Conservation (phyloP, 768 basidiomycete genomes). For the Auricularia auricula-judae region DNA sequence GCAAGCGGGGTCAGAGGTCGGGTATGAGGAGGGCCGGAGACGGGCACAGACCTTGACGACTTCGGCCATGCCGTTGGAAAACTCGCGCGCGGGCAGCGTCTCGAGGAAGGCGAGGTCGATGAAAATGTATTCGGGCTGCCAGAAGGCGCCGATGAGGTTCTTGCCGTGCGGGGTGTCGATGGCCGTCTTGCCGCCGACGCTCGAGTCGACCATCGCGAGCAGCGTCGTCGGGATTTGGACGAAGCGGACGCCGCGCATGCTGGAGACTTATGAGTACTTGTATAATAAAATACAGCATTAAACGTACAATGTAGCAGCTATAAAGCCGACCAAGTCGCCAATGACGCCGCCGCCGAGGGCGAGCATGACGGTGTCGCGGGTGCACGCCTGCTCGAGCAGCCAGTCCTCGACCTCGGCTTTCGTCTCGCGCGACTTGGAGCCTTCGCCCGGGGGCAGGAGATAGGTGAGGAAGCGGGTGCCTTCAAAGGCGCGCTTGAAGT, state of each 20-base stretch:
- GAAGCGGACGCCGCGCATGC: constrained; percentile 95
- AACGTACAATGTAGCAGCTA: constrained; percentile 91
- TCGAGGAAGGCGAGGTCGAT: constrained; percentile 95
- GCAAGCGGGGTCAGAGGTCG: background rate
- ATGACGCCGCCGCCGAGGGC: constrained; percentile 96
- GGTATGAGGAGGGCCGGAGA: background rate
- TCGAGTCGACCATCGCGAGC: constrained; percentile 97
- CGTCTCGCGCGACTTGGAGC: constrained; percentile 79
- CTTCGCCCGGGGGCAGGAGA: constrained; percentile 84
- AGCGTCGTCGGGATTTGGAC: constrained; percentile 95
- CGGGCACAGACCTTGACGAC: constrained; percentile 70
- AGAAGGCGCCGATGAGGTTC: constrained; percentile 96
- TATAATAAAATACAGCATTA: background rate
- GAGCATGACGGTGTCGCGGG: constrained; percentile 84
- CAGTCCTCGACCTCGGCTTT: constrained; percentile 95
- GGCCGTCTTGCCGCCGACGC: constrained; percentile 97
- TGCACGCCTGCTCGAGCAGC: constrained; percentile 76
- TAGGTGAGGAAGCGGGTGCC: constrained; percentile 77
- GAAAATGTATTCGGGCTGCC: constrained; percentile 96
- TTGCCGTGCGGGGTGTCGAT: constrained; percentile 98
- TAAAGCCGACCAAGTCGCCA: constrained; percentile 92
- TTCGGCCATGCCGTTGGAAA: constrained; percentile 99
- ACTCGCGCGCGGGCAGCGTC: constrained; percentile 82
- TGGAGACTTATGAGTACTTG: constrained; percentile 17
- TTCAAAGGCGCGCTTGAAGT: constrained; percentile 34